Conservation (phyloP, 768 basidiomycete species). For the Coprinopsis strossmayeri region DNA sequence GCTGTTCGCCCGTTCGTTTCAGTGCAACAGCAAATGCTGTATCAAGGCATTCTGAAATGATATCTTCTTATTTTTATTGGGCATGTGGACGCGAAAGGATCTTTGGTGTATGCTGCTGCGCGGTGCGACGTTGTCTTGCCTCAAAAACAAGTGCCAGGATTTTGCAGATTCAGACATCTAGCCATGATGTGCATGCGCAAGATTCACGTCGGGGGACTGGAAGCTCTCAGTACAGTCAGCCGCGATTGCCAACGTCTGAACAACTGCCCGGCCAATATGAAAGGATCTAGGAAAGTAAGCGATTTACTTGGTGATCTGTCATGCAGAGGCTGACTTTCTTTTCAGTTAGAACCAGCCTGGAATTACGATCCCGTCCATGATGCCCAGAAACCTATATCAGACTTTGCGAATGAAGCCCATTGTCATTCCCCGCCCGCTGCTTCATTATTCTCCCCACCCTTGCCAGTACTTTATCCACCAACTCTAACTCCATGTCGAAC, state of each 20-base stretch:
- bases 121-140: no score
- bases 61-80: no score
- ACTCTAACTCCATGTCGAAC: background rate
- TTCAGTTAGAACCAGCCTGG: background rate
- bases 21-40: no score
- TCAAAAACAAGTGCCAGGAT: no score
- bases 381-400: background rate
- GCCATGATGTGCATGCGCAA: no score
- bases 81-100: no score
- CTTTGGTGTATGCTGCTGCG: no score
- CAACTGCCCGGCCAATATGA: background rate
- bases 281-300: background rate
- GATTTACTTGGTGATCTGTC: background rate
- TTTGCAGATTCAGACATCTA: no score
- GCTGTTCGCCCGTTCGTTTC: no score
- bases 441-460: background rate
- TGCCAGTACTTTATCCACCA: background rate
- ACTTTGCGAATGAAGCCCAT: background rate
- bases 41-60: no score
- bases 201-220: no score
- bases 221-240: background rate
- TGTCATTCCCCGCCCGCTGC: background rate
- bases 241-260: background rate
- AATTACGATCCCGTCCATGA: background rate
- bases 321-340: slow-evolving; percentile 3